phyloP scores from a whole-genome alignment of 73 alveolate genomes.

The Paramecium tetraurelia region DNA sequence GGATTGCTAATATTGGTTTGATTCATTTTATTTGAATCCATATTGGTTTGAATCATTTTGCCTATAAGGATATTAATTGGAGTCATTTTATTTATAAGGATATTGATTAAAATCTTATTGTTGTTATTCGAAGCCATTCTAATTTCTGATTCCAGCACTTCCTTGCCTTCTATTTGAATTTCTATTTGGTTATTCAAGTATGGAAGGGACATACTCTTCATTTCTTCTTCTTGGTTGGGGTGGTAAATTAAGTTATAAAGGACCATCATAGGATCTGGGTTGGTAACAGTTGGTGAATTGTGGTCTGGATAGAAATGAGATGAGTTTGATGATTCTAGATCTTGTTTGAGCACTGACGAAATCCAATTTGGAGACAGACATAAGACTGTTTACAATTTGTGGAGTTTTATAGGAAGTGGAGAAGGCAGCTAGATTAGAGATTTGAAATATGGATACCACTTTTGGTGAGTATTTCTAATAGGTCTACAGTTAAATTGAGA shows the following conservation, averaged over 20 bases:
- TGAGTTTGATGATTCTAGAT: slow-evolving; percentile 58
- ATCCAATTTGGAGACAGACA: slow-evolving; percentile 61
- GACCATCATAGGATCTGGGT: slow-evolving; percentile 52
- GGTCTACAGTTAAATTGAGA: slow-evolving; percentile 71
- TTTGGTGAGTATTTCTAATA: slow-evolving; percentile 69
- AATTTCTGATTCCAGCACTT: slow-evolving; percentile 5
- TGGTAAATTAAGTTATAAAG: neutral
- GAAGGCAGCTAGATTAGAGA: neutral
- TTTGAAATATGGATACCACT: neutral
- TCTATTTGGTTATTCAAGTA: neutral
- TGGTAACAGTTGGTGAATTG: neutral
- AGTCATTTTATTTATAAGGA: neutral
- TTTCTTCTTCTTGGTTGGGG: neutral
- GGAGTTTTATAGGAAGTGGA: slow-evolving; percentile 26
- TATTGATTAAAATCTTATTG: neutral
- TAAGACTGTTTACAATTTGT: slow-evolving; percentile 15
- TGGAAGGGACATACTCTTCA: slow-evolving; percentile 1
- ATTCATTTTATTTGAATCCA: neutral
- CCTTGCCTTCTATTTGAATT: neutral
- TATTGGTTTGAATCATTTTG: neutral
- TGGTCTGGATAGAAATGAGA: slow-evolving; percentile 49
- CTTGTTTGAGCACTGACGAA: slow-evolving; percentile 56
- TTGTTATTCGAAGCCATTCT: neutral
- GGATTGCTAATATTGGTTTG: neutral
- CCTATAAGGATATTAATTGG: neutral